phyloP scores from a whole-genome alignment of 805 yeast species.

The Ogataea angusta region DNA sequence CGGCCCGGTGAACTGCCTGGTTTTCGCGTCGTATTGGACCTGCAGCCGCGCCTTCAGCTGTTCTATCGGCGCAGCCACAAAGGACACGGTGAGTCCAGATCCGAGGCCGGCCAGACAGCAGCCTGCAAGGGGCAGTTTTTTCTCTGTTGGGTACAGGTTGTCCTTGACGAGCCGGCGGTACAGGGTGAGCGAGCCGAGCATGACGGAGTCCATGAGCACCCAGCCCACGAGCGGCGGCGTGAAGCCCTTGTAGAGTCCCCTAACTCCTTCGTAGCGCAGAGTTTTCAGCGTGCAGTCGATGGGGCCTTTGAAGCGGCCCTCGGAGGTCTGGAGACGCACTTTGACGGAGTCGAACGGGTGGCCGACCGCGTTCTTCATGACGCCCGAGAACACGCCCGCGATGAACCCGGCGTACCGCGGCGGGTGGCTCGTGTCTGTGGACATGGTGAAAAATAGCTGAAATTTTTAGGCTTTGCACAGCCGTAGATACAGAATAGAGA shows the following conservation, averaged over 20 bases:
- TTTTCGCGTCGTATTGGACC: slow-evolving; percentile 79
- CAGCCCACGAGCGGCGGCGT: slow-evolving; percentile 93
- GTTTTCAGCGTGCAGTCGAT: slow-evolving; percentile 77
- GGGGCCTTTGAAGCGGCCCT: slow-evolving; percentile 75
- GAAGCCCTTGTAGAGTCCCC: slow-evolving; percentile 84
- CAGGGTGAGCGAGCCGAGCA: slow-evolving; percentile 82
- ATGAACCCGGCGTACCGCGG: slow-evolving; percentile 70
- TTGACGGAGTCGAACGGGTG: slow-evolving; percentile 92
- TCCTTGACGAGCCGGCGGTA: slow-evolving; percentile 68
- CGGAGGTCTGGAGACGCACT: slow-evolving; percentile 77
- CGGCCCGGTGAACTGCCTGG: slow-evolving; percentile 72
- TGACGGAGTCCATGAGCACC: slow-evolving; percentile 90
- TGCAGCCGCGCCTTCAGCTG: slow-evolving; percentile 85
- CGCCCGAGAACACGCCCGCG: slow-evolving; percentile 87
- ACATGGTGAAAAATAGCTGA: slow-evolving; percentile 8
- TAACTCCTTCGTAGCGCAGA: slow-evolving; percentile 65
- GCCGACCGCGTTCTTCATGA: slow-evolving; percentile 84
- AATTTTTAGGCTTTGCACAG: neutral
- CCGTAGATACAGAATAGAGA: neutral
- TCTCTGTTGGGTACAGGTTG: slow-evolving; percentile 55
- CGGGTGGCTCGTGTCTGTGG: slow-evolving; percentile 12
- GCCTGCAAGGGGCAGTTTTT: slow-evolving; percentile 68
- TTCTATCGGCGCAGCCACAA: slow-evolving; percentile 95
- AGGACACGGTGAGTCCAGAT: slow-evolving; percentile 89
- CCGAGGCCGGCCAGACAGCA: slow-evolving; percentile 74